Base-by-base conservation (phyloP, 2,329 filamentous ascomycete species). In the Phaeosphaeriaceae sp. region DNA sequence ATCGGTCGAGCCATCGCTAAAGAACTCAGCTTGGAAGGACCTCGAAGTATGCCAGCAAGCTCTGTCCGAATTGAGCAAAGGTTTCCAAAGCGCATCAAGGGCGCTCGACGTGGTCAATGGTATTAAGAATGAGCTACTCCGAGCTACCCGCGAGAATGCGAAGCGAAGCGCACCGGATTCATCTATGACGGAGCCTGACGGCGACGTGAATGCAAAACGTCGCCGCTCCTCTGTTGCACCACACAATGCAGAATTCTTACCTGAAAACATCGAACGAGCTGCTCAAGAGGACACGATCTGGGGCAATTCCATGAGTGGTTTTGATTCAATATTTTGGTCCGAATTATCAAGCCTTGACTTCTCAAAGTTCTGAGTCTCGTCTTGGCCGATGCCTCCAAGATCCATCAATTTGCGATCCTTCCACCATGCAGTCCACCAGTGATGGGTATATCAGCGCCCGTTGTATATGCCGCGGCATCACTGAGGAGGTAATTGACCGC, bases 401-500 rank as follows among this genome's bases (percentile, higher is more conserved):
- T 36, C 31, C 11, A 50, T 50, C 48, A 36, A 50, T 50, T 22
- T 41, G 48, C 17, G 7, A 36, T 36, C 13, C 54, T 44, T 24
- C 54, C 54, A 7, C 41, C 54, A 52, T 47, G 40, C 46, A 57
- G 41, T 2, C 55, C 55, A 10, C 55, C 55, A 11, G 45, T 51
- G 21, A 57, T 53, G 24, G 25, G 13, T 3, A 57, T 46, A 54
- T 57, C 55, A n/a, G 45, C 46, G 9, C 50, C 55, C 10, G 55
- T 57, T 19, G 47, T 57, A 24, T 51, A 57, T 7, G 20, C 25
- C 11, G 42, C 33, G 4, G 55, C 55, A 27, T 52, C 51, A 27
- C 55, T 57, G n/a, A 57, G 31, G 13, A 57, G 47, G 22, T 51
- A 57, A 19, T 50, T 20, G 19, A 27, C 45, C 7, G 51, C 47